Conservation (phyloP, 2,329 filamentous ascomycete genomes). For the Apiospora malaysiana region DNA sequence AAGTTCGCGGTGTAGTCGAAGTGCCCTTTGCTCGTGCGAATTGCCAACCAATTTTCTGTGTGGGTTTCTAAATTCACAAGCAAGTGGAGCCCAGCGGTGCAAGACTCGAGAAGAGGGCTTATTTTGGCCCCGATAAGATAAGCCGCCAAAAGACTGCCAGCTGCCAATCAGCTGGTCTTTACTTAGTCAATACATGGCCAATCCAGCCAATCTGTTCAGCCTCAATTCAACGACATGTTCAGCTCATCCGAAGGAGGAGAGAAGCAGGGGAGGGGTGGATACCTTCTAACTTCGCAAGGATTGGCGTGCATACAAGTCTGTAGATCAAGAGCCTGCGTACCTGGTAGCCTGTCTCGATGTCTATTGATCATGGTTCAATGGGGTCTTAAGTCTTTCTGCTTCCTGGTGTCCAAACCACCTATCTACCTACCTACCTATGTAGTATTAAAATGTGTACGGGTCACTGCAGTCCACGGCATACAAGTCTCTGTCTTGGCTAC, state of each 20-base stretch:
- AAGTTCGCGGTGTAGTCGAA: slow-evolving; percentile 15
- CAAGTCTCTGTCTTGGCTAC: background rate
- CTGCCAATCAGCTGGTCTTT: background rate
- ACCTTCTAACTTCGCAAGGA: background rate
- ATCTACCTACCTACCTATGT: accelerated
- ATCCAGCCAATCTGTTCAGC: background rate
- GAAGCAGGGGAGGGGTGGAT: background rate
- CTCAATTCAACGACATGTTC: slow-evolving; percentile 17
- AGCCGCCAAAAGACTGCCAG: background rate
- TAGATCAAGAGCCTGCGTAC: background rate
- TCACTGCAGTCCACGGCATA: background rate
- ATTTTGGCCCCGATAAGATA: slow-evolving; percentile 6
- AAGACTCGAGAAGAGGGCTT: slow-evolving; percentile 16
- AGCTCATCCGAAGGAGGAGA: background rate
- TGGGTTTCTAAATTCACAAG: slow-evolving; percentile 15
- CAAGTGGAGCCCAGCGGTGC: background rate
- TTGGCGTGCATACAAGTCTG: background rate
- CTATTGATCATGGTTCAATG: background rate
- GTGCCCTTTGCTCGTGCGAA: slow-evolving; percentile 8
- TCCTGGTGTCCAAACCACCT: background rate
- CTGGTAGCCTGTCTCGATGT: background rate
- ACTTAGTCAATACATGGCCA: background rate
- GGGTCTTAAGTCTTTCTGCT: background rate
- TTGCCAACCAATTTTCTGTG: slow-evolving; percentile 17
- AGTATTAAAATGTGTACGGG: background rate